phyloP scores from a whole-genome alignment of 176 grass and related monocot species.

The Panicum miliaceum region DNA sequence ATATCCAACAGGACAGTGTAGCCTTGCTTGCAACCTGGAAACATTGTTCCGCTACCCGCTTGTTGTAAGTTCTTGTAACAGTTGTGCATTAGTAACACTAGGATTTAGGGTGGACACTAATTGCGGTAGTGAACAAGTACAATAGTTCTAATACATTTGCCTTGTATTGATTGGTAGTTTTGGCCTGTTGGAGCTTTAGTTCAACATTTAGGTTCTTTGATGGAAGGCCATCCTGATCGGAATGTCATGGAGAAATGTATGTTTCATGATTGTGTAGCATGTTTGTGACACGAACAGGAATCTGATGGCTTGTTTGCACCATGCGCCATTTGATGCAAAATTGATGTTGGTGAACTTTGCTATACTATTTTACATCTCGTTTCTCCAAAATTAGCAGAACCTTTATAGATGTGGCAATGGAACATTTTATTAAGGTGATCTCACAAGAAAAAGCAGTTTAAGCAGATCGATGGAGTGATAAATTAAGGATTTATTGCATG shows the following conservation, averaged over 20 bases:
- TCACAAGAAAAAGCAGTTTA: neutral
- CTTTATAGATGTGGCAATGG: neutral
- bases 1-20: constrained; percentile 24
- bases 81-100: constrained; percentile 48
- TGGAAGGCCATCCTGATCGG: constrained; percentile 24
- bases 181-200: constrained; percentile 3
- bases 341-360: neutral
- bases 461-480: neutral
- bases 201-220: neutral
- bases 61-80: constrained; percentile 37
- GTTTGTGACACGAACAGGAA: neutral
- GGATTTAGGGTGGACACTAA: constrained; percentile 32
- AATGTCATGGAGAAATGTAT: neutral
- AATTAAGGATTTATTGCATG: neutral
- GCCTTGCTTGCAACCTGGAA: constrained; percentile 22
- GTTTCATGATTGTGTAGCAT: neutral
- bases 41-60: neutral
- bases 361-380: neutral
- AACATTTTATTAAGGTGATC: neutral
- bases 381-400: neutral
- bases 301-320: neutral
- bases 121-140: neutral
- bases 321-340: neutral
- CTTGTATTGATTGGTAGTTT: constrained; percentile 24
- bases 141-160: constrained; percentile 17